Evolutionary conservation across 106 monocot species (phyloP).

Genomic region (Amphibolis antarctica): DNA sequence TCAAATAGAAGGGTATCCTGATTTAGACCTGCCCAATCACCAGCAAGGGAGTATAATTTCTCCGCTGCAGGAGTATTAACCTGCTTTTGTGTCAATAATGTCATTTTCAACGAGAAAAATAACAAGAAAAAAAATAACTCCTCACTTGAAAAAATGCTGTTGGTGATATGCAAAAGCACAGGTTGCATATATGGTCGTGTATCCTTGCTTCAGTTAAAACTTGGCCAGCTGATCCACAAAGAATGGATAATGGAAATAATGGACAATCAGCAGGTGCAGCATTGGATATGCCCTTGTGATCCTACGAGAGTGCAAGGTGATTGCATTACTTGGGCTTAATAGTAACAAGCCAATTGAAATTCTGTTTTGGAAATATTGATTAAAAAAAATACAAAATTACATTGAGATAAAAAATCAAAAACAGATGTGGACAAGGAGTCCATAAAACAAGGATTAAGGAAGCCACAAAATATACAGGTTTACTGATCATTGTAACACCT

Average conservation of each 20-base stretch:
- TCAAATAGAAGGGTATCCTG: slow-evolving; percentile 86
- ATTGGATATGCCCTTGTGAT: slow-evolving; percentile 92
- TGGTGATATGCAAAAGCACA: slow-evolving; percentile 79
- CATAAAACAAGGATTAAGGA: no score
- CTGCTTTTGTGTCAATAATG: slow-evolving; percentile 25
- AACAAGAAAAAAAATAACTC: slow-evolving; percentile 1
- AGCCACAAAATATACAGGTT: no score
- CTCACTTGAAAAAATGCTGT: slow-evolving; percentile 96
- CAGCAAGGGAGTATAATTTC: slow-evolving; percentile 78
- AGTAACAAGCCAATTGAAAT: no score
- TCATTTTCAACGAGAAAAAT: background rate
- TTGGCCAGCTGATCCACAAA: slow-evolving; percentile 8
- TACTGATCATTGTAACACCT: no score
- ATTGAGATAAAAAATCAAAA: no score
- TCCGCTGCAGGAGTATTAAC: slow-evolving; percentile 98
- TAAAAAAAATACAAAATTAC: no score
- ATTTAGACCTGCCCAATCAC: slow-evolving; percentile 76
- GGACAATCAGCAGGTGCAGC: slow-evolving; percentile 89
- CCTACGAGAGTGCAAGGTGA: slow-evolving; percentile 45
- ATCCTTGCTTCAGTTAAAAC: slow-evolving; percentile 42
- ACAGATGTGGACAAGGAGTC: no score
- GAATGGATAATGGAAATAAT: slow-evolving; percentile 40
- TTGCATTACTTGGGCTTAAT: background rate
- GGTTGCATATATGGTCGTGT: slow-evolving; percentile 83
- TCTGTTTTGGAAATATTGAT: no score